These are phyloP conservation scores for Xylaria sp. DNA, from an alignment of 2,329 filamentous ascomycete species.

Conservation along the genomic window DNA sequence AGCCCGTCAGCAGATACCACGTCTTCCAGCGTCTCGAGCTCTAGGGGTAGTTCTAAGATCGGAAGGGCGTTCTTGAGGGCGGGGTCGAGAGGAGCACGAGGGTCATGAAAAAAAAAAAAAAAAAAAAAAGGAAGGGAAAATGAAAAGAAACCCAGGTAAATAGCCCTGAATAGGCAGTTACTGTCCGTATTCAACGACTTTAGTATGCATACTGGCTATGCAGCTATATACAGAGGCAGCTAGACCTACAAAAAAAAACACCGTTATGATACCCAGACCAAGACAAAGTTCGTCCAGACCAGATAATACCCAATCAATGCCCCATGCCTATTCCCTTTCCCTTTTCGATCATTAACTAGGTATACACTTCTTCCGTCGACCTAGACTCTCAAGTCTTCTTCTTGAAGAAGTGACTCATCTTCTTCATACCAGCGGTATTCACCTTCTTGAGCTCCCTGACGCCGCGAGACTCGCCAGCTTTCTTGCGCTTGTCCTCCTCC, in stretches of 20 bases:
- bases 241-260: slow-evolving; percentile 17
- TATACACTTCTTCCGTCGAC: slow-evolving; percentile 13
- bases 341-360: neutral
- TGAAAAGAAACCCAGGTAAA: neutral
- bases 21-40: slow-evolving; percentile 46
- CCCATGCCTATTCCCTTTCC: neutral
- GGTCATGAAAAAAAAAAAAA: slow-evolving; percentile 22
- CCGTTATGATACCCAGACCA: slow-evolving; percentile 28
- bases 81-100: slow-evolving; percentile 64
- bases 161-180: neutral
- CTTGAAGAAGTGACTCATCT: slow-evolving; percentile 93
- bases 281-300: neutral
- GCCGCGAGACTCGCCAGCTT: slow-evolving; percentile 77
- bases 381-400: slow-evolving; percentile 62
- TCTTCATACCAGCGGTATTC: slow-evolving; percentile 93
- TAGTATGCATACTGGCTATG: slow-evolving; percentile 2
- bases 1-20: slow-evolving; percentile 42
- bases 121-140: neutral
- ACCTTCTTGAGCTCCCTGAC: slow-evolving; percentile 88
- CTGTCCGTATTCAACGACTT: slow-evolving; percentile 24
- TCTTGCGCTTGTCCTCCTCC: slow-evolving; percentile 88
- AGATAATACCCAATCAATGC: slow-evolving; percentile 8
- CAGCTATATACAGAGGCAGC: slow-evolving; percentile 5
- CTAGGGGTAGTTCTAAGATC: slow-evolving; percentile 55
- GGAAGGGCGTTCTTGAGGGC: slow-evolving; percentile 61